phyloP scores from a whole-genome alignment of 345 rosid species.

The Brassica carinata region DNA sequence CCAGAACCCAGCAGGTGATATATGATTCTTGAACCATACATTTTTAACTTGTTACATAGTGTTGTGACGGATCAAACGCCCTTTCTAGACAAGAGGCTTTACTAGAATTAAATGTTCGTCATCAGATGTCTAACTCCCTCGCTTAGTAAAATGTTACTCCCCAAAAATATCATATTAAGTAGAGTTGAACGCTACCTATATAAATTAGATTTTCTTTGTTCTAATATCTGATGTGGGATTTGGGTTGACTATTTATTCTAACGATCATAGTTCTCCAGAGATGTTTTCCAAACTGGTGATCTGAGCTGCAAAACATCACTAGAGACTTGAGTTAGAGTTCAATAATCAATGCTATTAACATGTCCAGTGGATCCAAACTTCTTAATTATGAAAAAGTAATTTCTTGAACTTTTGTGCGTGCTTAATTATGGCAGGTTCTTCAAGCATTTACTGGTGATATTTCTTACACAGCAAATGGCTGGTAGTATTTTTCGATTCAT shows the following conservation, averaged over 20 bases:
- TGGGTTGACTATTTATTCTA: not conserved
- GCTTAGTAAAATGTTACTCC: not conserved
- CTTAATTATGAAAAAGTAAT: not conserved
- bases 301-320: not conserved
- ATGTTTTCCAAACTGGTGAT: not conserved
- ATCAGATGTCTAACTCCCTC: not conserved
- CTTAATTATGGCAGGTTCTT: slow-evolving; percentile 60
- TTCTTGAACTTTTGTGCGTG: not conserved
- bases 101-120: not conserved
- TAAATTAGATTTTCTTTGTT: not conserved
- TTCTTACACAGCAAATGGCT: slow-evolving; percentile 86
- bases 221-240: not conserved
- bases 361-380: not conserved
- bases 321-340: not conserved
- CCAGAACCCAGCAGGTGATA: slow-evolving; percentile 74
- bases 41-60: not conserved
- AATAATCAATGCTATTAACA: not conserved
- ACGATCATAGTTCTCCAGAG: not conserved
- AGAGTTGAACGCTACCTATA: not conserved
- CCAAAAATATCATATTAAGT: not conserved
- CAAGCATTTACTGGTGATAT: slow-evolving; percentile 68
- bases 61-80: not conserved
- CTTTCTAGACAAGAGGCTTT: not conserved
- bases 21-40: not conserved
- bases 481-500: slow-evolving; percentile 66